Evolutionary conservation across 2,329 filamentous ascomycete genomes (phyloP), one percentile per base, ranked within the genome.

Genomic region (Cladosporium sp.): DNA sequence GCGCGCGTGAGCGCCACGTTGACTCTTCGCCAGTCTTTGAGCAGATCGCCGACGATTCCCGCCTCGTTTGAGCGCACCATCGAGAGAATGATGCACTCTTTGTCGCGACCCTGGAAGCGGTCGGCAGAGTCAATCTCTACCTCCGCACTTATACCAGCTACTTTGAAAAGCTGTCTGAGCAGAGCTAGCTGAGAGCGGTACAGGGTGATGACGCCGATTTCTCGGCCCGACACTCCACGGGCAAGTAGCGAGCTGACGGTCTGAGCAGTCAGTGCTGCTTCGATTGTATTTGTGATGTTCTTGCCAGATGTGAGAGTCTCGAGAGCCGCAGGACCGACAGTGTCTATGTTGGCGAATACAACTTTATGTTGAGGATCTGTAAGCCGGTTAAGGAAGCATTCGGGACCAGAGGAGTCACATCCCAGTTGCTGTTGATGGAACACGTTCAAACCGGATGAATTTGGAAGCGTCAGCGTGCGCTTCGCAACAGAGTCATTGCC

Each of bases 121-220:
- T 99, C 95, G 3, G 95, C 93, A 0, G 95, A 98, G 78, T 99
- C 93, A 85, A 98, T 93, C 78, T 99, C 95, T 1, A 99, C 88
- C 2, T 86, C 85, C 0, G 79, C 0, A 83, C 80, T 53, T 71
- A 79, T 56, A 71, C 78, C 69, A 67, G 77, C 65, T 3, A 67
- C 62, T 23, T 70, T 72, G 37, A 97, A 85, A 12, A 84, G 84
- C 67, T 93, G 87, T 69, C 91, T 91, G 1, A 99, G 84, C 2
- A 97, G 82, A 0, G 92, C 89, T 1, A 99, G 87, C 77, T 99
- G 95, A 6, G 91, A 93, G 66, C 95, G 91, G 78, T 99, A 99
- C 78, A 97, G 93, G 18, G 95, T 97, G 81, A 99, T 97, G 70
- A 99, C 90, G 56, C 95, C 95, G 65, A 99, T 93, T 62, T 94